Base-by-base conservation (phyloP, 352 stramenopile genomes). In the Pythium pyrilobum region DNA sequence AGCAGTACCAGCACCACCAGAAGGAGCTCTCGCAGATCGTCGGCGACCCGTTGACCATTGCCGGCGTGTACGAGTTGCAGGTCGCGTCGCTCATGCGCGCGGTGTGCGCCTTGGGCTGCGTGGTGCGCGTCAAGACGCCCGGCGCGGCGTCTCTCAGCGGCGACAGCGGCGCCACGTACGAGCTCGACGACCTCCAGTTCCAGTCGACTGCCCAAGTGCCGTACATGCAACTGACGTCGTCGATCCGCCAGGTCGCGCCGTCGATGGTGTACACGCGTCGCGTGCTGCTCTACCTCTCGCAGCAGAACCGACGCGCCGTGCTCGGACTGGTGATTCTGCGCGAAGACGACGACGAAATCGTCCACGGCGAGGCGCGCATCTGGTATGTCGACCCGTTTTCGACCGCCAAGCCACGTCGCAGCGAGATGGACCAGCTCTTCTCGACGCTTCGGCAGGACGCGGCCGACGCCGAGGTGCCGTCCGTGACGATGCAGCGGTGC, bases 11-110 rank as follows among this genome's bases (percentile, higher is more conserved):
- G 45, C 54, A 76, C 9, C 79, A 86, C 52, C 71, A 83, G 40
- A 89, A 85, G 44, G 76, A 92, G 56, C 75, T 96, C 43, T 68
- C 67, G 12, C 72, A 85, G 25, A 84, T 98, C 33, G 73, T 97
- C 16, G 67, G 81, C 33, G 75, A 96, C 49, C 72, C 88, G 11
- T 60, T 74, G 4, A 60, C 44, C 15, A 72, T 98, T 11, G 72
- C 83, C 9, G 85, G 84, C 16, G 85, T 98, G 18, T 99, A 98
- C 66, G 96, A 99, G 65, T 77, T 96, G 11, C 74, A 95, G 27
- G 89, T 96, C 8, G 89, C 95, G n/a, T 65, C 94, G 8, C 68
- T 96, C 37, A 92, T 95, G 29, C 77, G 86, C 3, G 81, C 90
- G 15, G 68, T 98, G 28, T 92, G 93, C 50, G 75, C 90, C n/a